Conservation (phyloP, 306 rosid genomes). For the Datisca glomerata region DNA sequence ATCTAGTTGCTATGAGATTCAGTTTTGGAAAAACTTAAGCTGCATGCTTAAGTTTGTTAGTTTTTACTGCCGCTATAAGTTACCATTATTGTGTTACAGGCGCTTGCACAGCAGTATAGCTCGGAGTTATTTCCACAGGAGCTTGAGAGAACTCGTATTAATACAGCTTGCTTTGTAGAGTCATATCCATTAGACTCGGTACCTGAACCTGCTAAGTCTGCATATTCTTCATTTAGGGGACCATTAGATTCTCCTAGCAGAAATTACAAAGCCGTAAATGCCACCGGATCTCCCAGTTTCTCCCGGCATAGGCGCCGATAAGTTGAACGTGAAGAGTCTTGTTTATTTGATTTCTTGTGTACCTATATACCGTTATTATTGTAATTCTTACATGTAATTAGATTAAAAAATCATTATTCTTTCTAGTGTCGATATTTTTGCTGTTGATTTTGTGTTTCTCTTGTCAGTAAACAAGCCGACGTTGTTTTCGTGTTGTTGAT, state of each 20-base stretch:
- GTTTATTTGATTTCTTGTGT: constrained; percentile 21
- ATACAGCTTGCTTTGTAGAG: constrained; percentile 88
- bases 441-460: too few relatives aligned
- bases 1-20: neutral
- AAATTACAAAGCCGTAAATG: constrained; percentile 35
- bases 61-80: constrained; percentile 8
- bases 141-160: constrained; percentile 90
- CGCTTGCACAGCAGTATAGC: constrained; percentile 85
- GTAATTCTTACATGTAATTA: constrained; percentile 18
- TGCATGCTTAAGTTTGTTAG: neutral
- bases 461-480: too few relatives aligned
- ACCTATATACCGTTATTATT: constrained; percentile 13
- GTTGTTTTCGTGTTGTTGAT: too few relatives aligned
- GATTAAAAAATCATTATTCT: too few relatives aligned
- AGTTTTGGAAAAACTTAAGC: too few relatives aligned
- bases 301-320: constrained; percentile 58
- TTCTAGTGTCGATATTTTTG: too few relatives aligned
- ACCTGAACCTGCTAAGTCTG: constrained; percentile 67
- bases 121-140: constrained; percentile 80
- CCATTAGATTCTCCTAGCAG: constrained; percentile 50
- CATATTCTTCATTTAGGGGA: constrained; percentile 56
- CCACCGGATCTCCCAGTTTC: constrained; percentile 53
- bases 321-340: constrained; percentile 20
- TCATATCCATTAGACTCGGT: constrained; percentile 59
- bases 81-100: constrained; percentile 37